These are phyloP conservation scores for Neospora caninum DNA, from an alignment of 169 alveolate genomes.

Conservation along the genomic window DNA sequence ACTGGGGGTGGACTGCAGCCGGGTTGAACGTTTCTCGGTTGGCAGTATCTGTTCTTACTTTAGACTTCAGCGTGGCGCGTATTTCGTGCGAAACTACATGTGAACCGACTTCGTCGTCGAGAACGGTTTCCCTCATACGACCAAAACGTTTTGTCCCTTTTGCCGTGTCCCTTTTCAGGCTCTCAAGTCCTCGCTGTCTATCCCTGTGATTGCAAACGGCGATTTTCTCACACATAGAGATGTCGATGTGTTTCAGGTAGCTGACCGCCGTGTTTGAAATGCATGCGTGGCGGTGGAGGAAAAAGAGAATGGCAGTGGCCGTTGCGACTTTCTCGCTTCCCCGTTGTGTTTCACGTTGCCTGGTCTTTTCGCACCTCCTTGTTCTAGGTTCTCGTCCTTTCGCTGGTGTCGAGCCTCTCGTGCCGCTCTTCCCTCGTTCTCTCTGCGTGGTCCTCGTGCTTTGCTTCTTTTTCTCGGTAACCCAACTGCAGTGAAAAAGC, in stretches of 20 bases:
- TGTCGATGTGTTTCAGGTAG: conserved; percentile 63
- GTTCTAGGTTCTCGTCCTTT: neutral
- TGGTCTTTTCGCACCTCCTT: neutral
- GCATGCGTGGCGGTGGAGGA: neutral
- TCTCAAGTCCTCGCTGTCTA: conserved; percentile 20
- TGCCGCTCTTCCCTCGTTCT: neutral
- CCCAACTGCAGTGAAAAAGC: too few relatives aligned
- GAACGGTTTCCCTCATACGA: too few relatives aligned
- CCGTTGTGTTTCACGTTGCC: neutral
- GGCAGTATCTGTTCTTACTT: too few relatives aligned
- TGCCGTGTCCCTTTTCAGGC: conserved; percentile 11
- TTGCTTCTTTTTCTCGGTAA: neutral
- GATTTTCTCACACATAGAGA: conserved; percentile 56
- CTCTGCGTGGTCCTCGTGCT: neutral
- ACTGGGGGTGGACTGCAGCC: too few relatives aligned
- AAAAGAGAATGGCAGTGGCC: neutral
- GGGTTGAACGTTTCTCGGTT: too few relatives aligned
- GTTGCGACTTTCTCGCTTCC: too few relatives aligned
- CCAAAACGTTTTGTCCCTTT: too few relatives aligned
- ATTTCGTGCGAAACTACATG: too few relatives aligned
- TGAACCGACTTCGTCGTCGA: too few relatives aligned
- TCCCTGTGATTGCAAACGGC: conserved; percentile 70
- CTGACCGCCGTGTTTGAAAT: neutral
- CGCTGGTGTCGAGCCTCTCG: neutral
- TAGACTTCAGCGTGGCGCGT: too few relatives aligned